Base-by-base conservation (phyloP, 352 stramenopile species). In the Pythium oligandrum region DNA sequence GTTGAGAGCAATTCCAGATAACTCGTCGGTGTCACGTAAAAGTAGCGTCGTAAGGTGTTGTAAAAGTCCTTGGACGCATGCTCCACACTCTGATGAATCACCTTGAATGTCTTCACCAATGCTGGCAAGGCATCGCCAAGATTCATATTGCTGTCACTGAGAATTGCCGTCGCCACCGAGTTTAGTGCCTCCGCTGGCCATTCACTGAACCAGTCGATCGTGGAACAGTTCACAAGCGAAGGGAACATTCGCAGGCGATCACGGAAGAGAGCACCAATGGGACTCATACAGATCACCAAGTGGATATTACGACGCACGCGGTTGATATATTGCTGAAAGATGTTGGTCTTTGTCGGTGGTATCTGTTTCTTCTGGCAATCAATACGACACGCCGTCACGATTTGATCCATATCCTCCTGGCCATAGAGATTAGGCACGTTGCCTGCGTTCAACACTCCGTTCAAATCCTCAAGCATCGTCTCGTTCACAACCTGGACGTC, bases 381-480 rank as follows among this genome's bases (percentile, higher is more conserved):
- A n/a, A 90, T 78, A 37, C 88, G 79, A 39, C 88, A 97, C 4
- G 86, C 72, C 1, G 72, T 95, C 39, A 94, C 75, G 61, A 98
- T 98, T 46, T 84, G 70, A 36, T 98, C 92, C 59, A 98, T 76
- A 47, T 98, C 93, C 51, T 98, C 93, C 0, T 83, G 69, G 0
- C 71, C 87, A 44, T 98, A 98, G 30, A 98, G 62, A 37, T 98
- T 98, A 1, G 93, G 93, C 4, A 98, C 86, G 49, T 97, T 93
- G 12, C 93, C 93, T n/a, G 87, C 86, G 64, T 98, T 98, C n/a
- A 98, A 70, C 17, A 98, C 78, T 31, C 88, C 88, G 56, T 98
- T 98, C 35, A 98, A 74, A 64, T 98, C 93, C 71, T 98, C 93
- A 1, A 98, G 72, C 90, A 98, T 98, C 1, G 87, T 93, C 61